phyloP scores from a whole-genome alignment of 164 flowering plant genomes.

The Saururus chinensis region DNA sequence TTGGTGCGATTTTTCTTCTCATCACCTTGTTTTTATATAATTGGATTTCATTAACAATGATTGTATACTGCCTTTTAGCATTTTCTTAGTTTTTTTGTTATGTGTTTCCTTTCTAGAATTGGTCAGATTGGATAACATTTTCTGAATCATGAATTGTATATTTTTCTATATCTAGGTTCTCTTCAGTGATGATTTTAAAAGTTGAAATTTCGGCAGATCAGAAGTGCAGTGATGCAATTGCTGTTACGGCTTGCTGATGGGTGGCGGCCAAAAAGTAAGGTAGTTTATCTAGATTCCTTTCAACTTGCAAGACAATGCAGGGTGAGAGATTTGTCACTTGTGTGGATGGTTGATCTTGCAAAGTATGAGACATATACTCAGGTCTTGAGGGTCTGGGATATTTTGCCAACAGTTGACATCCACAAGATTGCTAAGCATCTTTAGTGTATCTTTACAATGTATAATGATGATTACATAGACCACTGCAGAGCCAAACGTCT shows the following conservation, averaged over 20 bases:
- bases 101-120: too few relatives aligned
- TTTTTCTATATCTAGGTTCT: conserved; percentile 16
- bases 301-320: conserved; percentile 18
- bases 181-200: conserved; percentile 22
- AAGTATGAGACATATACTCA: conserved; percentile 15
- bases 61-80: too few relatives aligned
- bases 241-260: conserved; percentile 32
- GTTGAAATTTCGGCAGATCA: conserved; percentile 3
- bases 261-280: conserved; percentile 21
- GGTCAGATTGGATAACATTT: too few relatives aligned
- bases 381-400: conserved; percentile 58
- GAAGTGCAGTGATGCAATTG: conserved; percentile 14
- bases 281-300: conserved; percentile 10
- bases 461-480: conserved; percentile 25
- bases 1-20: too few relatives aligned
- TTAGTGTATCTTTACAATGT: conserved; percentile 7
- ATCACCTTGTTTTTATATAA: too few relatives aligned
- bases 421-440: conserved; percentile 31
- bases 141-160: neutral
- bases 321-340: conserved; percentile 16
- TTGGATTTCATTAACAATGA: too few relatives aligned
- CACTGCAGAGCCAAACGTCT: conserved; percentile 39
- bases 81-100: too few relatives aligned
- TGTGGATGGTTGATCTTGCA: conserved; percentile 34
- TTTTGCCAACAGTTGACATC: conserved; percentile 46